Evolutionary conservation across 2,329 filamentous ascomycete genomes (phyloP).

Genomic region (Fusarium sp.): DNA sequence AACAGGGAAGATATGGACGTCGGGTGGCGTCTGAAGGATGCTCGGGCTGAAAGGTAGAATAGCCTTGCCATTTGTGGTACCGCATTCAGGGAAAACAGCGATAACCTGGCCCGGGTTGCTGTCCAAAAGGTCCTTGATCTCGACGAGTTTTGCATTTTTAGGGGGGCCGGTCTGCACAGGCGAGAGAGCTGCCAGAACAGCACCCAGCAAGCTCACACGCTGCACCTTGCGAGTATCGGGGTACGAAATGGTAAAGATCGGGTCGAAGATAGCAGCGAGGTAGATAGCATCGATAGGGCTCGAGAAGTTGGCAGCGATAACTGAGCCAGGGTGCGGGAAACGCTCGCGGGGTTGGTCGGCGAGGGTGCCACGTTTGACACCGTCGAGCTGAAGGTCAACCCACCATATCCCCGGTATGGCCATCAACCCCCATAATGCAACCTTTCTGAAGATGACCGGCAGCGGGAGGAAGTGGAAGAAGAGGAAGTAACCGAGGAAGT

Average conservation of each 20-base stretch:
- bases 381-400: conserved; percentile 98
- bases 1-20: conserved; percentile 85
- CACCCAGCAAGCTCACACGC: conserved; percentile 77
- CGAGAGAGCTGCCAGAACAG: conserved; percentile 76
- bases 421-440: conserved; percentile 85
- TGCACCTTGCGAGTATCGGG: conserved; percentile 77
- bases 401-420: conserved; percentile 95
- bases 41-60: conserved; percentile 85
- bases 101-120: conserved; percentile 78
- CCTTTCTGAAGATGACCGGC: conserved; percentile 73
- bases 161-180: conserved; percentile 60
- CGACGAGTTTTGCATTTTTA: conserved; percentile 60
- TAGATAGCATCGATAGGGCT: conserved; percentile 94
- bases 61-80: conserved; percentile 90
- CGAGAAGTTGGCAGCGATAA: conserved; percentile 91
- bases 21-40: conserved; percentile 71
- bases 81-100: conserved; percentile 91
- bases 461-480: conserved; percentile 83
- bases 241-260: conserved; percentile 89
- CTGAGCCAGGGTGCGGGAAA: conserved; percentile 78
- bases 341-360: conserved; percentile 76
- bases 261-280: conserved; percentile 94
- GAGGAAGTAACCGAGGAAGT: conserved; percentile 76
- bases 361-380: conserved; percentile 89
- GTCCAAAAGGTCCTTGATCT: conserved; percentile 68